Percentiles rank a stretch among this genome's conserved stretches.
These are phyloP conservation scores for Bauhinia variegata DNA, from an alignment of 306 rosid species.

Conservation along the genomic window DNA sequence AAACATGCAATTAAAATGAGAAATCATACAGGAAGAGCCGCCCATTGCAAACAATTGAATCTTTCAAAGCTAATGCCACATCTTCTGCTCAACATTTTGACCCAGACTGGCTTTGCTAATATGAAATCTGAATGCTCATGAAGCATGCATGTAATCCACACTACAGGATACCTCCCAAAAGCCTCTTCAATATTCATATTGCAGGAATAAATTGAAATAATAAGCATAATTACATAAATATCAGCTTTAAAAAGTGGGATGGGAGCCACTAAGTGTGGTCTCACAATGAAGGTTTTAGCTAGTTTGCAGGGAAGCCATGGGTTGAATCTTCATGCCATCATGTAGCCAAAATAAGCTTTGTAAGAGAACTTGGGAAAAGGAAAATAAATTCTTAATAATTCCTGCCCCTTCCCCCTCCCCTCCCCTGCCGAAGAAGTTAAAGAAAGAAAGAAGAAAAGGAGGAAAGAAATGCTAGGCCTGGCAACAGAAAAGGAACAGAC, in stretches of 20 bases:
- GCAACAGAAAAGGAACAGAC: no score
- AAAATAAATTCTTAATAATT: no score
- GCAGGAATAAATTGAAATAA: conserved; percentile 42
- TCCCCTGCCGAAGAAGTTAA: no score
- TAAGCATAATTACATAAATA: conserved; percentile 29
- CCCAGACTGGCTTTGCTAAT: conserved; percentile 59
- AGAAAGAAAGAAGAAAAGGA: no score
- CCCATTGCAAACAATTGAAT: conserved; percentile 62
- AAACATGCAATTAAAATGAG: conserved; percentile 54
- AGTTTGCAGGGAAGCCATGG: no score
- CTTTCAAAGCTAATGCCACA: conserved; percentile 62
- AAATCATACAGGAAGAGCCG: conserved; percentile 58
- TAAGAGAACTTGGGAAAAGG: no score
- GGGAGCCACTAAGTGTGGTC: no score
- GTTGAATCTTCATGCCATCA: no score
- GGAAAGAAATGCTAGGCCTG: no score
- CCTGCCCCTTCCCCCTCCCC: no score
- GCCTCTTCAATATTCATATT: conserved; percentile 39
- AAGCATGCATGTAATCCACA: conserved; percentile 46
- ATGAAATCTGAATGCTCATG: conserved; percentile 53
- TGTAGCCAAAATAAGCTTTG: no score
- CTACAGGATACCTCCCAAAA: conserved; percentile 35
- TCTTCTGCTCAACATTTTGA: conserved; percentile 65
- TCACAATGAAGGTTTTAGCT: no score
- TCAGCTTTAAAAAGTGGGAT: not conserved